Evolutionary conservation across 2,329 filamentous ascomycete genomes (phyloP).

Genomic region (Fusarium siculi): DNA sequence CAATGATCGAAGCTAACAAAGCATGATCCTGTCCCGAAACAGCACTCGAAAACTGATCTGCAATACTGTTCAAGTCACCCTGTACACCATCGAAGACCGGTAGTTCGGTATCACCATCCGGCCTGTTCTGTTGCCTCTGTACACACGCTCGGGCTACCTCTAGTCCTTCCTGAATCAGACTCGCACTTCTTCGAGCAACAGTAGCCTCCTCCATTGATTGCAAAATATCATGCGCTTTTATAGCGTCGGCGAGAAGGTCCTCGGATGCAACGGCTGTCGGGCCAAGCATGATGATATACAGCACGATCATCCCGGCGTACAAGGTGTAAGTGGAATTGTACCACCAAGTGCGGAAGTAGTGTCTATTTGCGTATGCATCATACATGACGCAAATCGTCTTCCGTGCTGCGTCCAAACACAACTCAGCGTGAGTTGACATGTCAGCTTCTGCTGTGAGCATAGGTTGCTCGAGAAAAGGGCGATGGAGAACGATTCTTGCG

Average conservation of each 20-base stretch:
- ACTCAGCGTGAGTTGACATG: background rate
- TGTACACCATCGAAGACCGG: background rate
- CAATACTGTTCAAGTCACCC: background rate
- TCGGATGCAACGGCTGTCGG: background rate
- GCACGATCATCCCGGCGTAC: constrained; percentile 11
- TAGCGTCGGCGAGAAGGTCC: background rate
- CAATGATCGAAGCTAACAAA: background rate
- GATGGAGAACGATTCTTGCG: background rate
- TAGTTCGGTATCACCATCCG: background rate
- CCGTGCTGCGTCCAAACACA: background rate
- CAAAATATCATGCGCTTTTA: background rate
- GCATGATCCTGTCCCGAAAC: constrained; percentile 1
- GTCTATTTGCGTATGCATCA: background rate
- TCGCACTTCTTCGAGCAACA: background rate
- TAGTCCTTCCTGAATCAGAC: background rate
- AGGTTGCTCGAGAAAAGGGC: background rate
- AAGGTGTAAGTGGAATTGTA: constrained; percentile 9
- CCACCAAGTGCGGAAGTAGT: constrained; percentile 12
- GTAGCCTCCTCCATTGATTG: constrained; percentile 2
- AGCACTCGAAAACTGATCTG: background rate
- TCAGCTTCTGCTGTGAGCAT: background rate
- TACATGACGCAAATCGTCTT: constrained; percentile 1
- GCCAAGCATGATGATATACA: constrained; percentile 13
- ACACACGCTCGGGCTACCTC: background rate
- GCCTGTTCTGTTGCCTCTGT: background rate